Base-by-base conservation (phyloP, 2,329 filamentous ascomycete species). In the Paecilomyces sp. region DNA sequence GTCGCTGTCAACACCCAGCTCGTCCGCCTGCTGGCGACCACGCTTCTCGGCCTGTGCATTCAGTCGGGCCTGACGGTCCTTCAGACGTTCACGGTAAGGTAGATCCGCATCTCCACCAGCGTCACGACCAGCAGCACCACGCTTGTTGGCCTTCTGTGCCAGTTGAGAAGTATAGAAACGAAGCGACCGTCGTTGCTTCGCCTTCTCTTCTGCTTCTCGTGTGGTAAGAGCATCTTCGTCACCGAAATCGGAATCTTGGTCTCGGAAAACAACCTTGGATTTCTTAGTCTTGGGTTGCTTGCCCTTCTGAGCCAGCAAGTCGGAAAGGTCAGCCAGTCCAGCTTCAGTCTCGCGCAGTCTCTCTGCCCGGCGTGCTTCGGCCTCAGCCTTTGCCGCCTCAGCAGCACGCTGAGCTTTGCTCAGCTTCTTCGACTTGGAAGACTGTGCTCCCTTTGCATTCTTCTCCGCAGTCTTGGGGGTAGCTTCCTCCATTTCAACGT, bases 81-180 rank as follows among this genome's bases (percentile, higher is more conserved):
- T 86, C 51, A 96, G 81, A 57, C 94, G 88, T 76, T 99, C 94
- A 59, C 92, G 86, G 74, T 97, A 88, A 2, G 94, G 94, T 57
- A 82, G 59, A 81, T 92, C 65, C 70, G 83, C 62, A 76, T 84
- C 64, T 73, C 83, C 60, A 76, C 82, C 59, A 79, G 88, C 63
- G 83, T 90, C 72, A 81, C 87, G 50, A 80, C 87, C 64, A 83
- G 89, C 75, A 78, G 77, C 62, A 68, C 86, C 66, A 72, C 82
- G 90, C 73, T 91, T 92, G 78, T 91, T 96, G 59, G 91, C 87
- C 77, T 97, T 97, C 74, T 97, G 93, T 30, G 90, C 89, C 65
- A 99, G 94, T 73, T 99, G 94, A 2, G 92, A 96, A 2, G 95
- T 97, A 83, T 99, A 99, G 82, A 99, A 99, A 63, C 92, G 89